Percentiles rank a stretch among this genome's conserved stretches.
Evolutionary conservation across 768 basidiomycete genomes (phyloP).

Genomic region (Leccinellum rugosiceps): DNA sequence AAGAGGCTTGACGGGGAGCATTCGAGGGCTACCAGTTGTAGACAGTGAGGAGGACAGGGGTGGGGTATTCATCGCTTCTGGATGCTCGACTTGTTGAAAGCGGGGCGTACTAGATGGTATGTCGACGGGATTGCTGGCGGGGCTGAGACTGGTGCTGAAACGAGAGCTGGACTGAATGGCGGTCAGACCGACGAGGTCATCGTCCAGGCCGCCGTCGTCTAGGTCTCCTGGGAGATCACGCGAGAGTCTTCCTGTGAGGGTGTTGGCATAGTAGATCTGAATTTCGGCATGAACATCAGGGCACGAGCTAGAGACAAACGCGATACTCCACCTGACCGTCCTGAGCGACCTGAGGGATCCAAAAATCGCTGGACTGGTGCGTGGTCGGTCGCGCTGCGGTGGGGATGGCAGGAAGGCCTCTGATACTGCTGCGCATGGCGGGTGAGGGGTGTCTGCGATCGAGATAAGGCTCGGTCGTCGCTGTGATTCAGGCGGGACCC

Average conservation of each 20-base stretch:
- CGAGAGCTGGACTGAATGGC: constrained; percentile 50
- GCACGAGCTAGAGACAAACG: not conserved
- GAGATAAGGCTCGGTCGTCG: constrained; percentile 18
- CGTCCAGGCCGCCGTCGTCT: constrained; percentile 54
- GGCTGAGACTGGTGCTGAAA: constrained; percentile 42
- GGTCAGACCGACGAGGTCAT: constrained; percentile 52
- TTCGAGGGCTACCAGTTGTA: not conserved
- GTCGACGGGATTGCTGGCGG: constrained; percentile 19
- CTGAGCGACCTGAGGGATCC: constrained; percentile 82
- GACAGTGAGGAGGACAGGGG: not conserved
- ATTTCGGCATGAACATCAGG: not conserved
- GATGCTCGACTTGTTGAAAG: not conserved
- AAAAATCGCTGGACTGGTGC: constrained; percentile 62
- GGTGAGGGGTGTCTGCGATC: constrained; percentile 2
- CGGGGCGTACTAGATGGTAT: not conserved
- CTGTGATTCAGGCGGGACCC: not conserved
- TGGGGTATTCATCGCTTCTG: not conserved
- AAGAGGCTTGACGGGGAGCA: constrained; percentile 2
- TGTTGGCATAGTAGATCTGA: constrained; percentile 93
- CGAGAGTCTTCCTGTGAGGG: constrained; percentile 73
- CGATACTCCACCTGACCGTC: constrained; percentile 68
- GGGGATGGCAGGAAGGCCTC: constrained; percentile 31
- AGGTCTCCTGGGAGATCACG: constrained; percentile 75
- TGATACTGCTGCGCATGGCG: constrained; percentile 18
- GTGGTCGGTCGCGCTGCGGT: not conserved